A percentile compares a stretch with the other conserved stretches of the same genome.
Conservation (phyloP, 2,329 filamentous ascomycete genomes). For the Colletotrichum liriopes region DNA sequence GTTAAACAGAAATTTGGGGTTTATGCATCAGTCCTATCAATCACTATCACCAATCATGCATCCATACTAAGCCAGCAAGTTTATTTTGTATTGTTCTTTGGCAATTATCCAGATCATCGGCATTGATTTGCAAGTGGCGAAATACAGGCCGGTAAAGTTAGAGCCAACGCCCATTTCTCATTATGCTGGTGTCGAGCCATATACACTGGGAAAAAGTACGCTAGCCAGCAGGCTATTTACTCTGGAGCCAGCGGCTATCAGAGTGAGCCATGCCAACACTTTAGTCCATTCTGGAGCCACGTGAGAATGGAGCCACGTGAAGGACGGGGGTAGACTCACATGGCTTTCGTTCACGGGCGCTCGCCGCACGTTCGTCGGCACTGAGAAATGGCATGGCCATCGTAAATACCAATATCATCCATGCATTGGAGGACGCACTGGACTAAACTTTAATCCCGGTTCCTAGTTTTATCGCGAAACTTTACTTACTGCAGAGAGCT, state of each 20-base stretch:
- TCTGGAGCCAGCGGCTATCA: neutral
- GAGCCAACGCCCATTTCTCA: neutral
- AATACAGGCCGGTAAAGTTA: neutral
- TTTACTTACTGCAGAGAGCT: slow-evolving; percentile 17
- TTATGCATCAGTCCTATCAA: too few species aligned
- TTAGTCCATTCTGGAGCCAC: neutral
- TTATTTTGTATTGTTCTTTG: too few species aligned
- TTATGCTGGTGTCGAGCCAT: neutral
- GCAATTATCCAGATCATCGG: neutral
- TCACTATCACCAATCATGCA: too few species aligned
- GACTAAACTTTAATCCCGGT: neutral
- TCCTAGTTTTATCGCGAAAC: neutral
- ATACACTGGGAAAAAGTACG: neutral
- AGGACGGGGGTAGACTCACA: neutral
- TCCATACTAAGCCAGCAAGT: too few species aligned
- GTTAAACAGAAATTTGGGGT: too few species aligned
- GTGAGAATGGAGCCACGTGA: too few species aligned
- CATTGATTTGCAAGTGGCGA: neutral
- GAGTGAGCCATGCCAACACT: neutral
- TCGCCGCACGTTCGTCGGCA: slow-evolving; percentile 19
- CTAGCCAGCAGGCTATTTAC: neutral
- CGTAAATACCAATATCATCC: slow-evolving; percentile 27
- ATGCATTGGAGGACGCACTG: slow-evolving; percentile 13
- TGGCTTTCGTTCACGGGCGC: neutral
- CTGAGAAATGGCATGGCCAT: slow-evolving; percentile 9